Conservation (phyloP, 176 grass and related monocot genomes). For the Carex kokanica region DNA sequence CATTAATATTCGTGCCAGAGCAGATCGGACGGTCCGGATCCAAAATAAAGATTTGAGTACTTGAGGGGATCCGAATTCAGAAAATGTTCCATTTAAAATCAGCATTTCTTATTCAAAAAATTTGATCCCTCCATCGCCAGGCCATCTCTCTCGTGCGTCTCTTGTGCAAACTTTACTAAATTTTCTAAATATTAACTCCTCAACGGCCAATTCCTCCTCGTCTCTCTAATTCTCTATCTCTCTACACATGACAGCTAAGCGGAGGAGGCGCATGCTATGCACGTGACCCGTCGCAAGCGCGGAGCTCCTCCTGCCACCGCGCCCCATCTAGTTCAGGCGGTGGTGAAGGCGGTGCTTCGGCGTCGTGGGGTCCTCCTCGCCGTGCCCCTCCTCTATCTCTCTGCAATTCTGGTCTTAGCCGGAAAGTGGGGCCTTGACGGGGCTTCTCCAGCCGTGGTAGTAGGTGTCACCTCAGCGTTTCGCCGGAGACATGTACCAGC, state of each 20-base stretch:
- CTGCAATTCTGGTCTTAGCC: constrained; percentile 37
- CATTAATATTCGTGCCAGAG: too few relatives aligned
- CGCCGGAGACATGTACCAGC: constrained; percentile 21
- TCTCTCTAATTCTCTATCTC: constrained; percentile 3
- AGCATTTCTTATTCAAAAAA: constrained; percentile 15
- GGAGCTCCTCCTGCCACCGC: constrained; percentile 23
- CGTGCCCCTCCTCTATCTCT: constrained; percentile 51
- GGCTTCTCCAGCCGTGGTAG: constrained; percentile 17
- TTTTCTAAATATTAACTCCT: not conserved
- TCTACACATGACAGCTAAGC: constrained; percentile 23
- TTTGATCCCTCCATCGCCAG: not conserved
- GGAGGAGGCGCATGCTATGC: constrained; percentile 19
- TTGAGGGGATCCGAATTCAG: too few relatives aligned
- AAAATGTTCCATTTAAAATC: constrained; percentile 1
- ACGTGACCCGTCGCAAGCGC: constrained; percentile 21
- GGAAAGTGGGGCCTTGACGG: constrained; percentile 28
- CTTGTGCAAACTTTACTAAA: not conserved
- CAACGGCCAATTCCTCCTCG: not conserved
- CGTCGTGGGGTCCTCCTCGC: constrained; percentile 45
- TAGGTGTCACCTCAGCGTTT: constrained; percentile 28
- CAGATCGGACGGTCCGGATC: too few relatives aligned
- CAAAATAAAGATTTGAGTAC: too few relatives aligned
- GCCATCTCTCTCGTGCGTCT: not conserved
- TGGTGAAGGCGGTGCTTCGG: constrained; percentile 25
- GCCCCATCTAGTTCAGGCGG: constrained; percentile 28